Conservation (phyloP, 148 eudicot genomes). For the Fagopyrum tataricum region DNA sequence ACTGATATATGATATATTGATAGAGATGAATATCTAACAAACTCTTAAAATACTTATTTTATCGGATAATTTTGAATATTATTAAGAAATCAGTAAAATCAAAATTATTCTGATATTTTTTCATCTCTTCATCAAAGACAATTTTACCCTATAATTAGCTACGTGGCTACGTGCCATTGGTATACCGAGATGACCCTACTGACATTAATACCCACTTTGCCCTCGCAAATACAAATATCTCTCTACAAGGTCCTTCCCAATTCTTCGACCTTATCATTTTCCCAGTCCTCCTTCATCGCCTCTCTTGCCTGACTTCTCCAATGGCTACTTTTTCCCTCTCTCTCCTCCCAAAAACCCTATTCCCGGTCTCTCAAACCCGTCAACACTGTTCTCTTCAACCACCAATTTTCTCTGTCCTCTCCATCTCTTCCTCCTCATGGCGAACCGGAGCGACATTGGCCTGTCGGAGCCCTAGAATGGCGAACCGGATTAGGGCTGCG, state of each 20-base stretch:
- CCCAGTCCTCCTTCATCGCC: background rate
- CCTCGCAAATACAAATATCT: background rate
- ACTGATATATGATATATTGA: too few relatives aligned
- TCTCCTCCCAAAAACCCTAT: slow-evolving; percentile 45
- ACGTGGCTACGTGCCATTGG: background rate
- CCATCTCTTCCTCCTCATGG: slow-evolving; percentile 10
- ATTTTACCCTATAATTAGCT: background rate
- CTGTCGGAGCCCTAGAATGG: slow-evolving; percentile 6
- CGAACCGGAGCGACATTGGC: background rate
- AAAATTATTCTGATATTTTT: too few relatives aligned
- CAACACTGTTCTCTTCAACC: slow-evolving; percentile 9
- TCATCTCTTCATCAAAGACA: background rate
- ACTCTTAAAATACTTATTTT: too few relatives aligned
- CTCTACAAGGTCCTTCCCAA: background rate
- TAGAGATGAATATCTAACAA: too few relatives aligned
- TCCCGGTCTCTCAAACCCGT: slow-evolving; percentile 23
- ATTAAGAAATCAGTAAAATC: too few relatives aligned
- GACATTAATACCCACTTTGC: background rate
- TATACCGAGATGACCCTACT: background rate
- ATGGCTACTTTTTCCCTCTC: slow-evolving; percentile 54
- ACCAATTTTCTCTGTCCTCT: slow-evolving; percentile 13
- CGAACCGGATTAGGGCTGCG: slow-evolving; percentile 16
- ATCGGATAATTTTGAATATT: too few relatives aligned
- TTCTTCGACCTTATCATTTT: slow-evolving; percentile 6
- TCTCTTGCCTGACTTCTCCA: slow-evolving; percentile 6